Base-by-base conservation (phyloP, 2,329 filamentous ascomycete species). In the Penicillium crustosum region DNA sequence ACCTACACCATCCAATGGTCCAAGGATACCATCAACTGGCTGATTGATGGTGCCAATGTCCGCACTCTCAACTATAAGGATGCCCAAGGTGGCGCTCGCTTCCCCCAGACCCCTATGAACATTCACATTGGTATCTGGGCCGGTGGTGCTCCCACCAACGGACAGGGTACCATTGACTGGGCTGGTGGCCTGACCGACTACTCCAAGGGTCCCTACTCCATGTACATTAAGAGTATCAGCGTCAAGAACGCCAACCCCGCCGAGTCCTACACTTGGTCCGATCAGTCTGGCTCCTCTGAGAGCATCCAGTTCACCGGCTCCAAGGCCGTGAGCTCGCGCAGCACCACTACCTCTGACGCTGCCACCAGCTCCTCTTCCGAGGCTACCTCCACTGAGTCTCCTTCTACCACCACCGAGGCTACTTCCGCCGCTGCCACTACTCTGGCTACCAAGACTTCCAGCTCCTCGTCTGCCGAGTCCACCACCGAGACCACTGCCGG, bases 71-170 rank as follows among this genome's bases (percentile, higher is more conserved):
- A 77, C 58, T 83, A 82, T 64, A 77, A 75, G 17, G 83, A 89
- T 51, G 87, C 86, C 52, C 71, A 83, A 68, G 77, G 78, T 50
- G 85, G 83, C 49, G 73, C 77, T 56, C 81, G 82, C 63, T 90
- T 84, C 78, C 89, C 89, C 47, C 88, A 91, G 79, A 89, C 88
- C 10, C 89, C 89, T 49, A 87, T 88, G 84, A 84, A 87, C 73
- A 72, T 91, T 68, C 87, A 86, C 74, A 75, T 91, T 45, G 89
- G 89, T 62, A 83, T 84, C 64, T 90, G 88, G 87, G 83, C 85
- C 48, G 88, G 87, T 62, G 89, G 89, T 59, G 77, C 79, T 61
- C 63, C 76, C 25, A 60, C 60, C 51, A 75, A 79, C 61, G 56
- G 63, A 27, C 48, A 67, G 48, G 77, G 77, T 13, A 89, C 86